A percentile compares a stretch with the other conserved stretches of the same genome.
Evolutionary conservation across 495 filamentous ascomycete species (phyloP).

Genomic region (Neurospora pannonica): DNA sequence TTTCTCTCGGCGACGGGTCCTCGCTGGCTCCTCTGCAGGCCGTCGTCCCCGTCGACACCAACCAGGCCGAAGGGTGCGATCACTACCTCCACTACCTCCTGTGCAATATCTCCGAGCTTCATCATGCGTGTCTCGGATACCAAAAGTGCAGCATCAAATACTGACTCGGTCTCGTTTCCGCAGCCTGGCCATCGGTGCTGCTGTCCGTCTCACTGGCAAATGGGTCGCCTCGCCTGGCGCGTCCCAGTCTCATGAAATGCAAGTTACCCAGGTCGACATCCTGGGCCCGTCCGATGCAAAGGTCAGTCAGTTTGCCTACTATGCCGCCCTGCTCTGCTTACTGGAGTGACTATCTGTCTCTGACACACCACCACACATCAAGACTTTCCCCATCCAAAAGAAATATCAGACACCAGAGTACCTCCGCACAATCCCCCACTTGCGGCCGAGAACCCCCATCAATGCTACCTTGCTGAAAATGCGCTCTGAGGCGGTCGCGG

Average conservation of each 20-base stretch:
- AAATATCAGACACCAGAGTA: conserved; percentile 88
- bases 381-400: conserved; percentile 89
- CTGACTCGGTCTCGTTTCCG: conserved; percentile 17
- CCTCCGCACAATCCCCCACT: conserved; percentile 79
- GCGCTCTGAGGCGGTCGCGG: conserved; percentile 68
- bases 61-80: conserved; percentile 68
- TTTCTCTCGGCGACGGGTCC: conserved; percentile 81
- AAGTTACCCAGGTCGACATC: conserved; percentile 55
- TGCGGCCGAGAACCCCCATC: conserved; percentile 74
- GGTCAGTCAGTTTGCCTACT: conserved; percentile 40
- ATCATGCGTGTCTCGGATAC: conserved; percentile 16
- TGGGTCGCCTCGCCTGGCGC: conserved; percentile 68
- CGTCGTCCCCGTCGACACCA: conserved; percentile 51
- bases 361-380: conserved; percentile 15
- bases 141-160: neutral
- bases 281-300: conserved; percentile 69
- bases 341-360: neutral
- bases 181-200: conserved; percentile 72
- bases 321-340: neutral
- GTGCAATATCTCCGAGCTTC: neutral
- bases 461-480: conserved; percentile 74
- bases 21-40: conserved; percentile 71
- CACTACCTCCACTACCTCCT: conserved; percentile 10
- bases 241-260: conserved; percentile 71
- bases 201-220: conserved; percentile 66